Base-by-base conservation (phyloP, 495 filamentous ascomycete genomes). In the Hypomontagnella submonticulosa region DNA sequence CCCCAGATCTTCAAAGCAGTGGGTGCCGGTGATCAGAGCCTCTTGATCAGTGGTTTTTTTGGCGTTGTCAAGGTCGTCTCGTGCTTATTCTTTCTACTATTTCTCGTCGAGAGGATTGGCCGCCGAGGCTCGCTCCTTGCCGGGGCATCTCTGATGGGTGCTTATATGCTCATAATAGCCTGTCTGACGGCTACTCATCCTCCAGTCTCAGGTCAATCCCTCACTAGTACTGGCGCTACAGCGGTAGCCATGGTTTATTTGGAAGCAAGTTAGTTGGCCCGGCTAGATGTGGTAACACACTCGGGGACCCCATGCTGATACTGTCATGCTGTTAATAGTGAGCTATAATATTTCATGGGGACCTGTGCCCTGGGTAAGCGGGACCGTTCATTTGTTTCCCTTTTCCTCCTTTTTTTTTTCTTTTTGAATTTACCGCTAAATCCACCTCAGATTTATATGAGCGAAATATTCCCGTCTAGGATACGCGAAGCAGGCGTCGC, bases 391-490 rank as follows among this genome's bases (percentile, higher is more conserved):
- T n/a, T 36, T 10, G 7, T 3, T 5, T 36, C 30, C 8, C 15
- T 11, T 9, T 30, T n/a, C 4, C 11, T 32, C 8, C n/a, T n/a
- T n/a, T n/a, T 43, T 44, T 15, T 42, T 4, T 34, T 20, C 41
- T 34, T 3, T 8, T 6, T 5, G 2, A 18, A 10, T 12, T 1
- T 16, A 5, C 11, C 1, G 13, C 6, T 2, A 15, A 16, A 3
- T 23, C 23, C 2, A 12, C 1, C n/a, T 36, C 11, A 62, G 53
- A 49, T 76, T 72, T 84, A 84, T 53, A 74, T 82, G 23, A 77
- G 77, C 30, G 82, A 86, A 61, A 84, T 85, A 50, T 83, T 85
- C 68, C 80, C 82, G 1, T 80, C 73, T 12, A 77, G 82, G n/a
- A 79, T 80, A n/a, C 78, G 80, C 4, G 77, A 82, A 51, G 72